Conservation (phyloP, 2,329 filamentous ascomycete species). For the Exutisphaerella laricina region DNA sequence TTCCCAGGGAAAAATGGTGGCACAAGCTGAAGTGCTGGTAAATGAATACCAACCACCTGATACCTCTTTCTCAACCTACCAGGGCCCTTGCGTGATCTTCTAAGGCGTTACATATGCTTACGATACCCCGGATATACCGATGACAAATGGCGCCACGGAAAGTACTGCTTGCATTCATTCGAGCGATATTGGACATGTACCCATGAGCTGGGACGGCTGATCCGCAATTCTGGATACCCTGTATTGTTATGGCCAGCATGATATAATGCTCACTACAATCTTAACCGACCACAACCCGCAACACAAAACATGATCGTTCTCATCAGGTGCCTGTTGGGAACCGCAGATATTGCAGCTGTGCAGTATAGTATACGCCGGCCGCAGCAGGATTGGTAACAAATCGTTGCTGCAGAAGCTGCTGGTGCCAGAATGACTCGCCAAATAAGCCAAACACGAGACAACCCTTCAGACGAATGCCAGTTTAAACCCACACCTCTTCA, state of each 20-base stretch:
- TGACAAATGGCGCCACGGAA: not conserved
- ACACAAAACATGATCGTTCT: too few species aligned
- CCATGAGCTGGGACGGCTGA: not conserved
- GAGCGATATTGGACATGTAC: not conserved
- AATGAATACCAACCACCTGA: not conserved
- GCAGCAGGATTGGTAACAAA: too few species aligned
- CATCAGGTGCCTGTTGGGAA: too few species aligned
- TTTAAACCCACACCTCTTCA: too few species aligned
- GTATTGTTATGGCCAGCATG: constrained; percentile 7
- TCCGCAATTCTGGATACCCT: constrained; percentile 8
- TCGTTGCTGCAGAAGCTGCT: too few species aligned
- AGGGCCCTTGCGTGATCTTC: not conserved
- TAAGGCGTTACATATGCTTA: not conserved
- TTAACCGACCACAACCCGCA: not conserved
- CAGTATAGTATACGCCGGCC: too few species aligned
- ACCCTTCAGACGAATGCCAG: too few species aligned
- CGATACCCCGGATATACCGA: constrained; percentile 4
- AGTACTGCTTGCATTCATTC: too few species aligned
- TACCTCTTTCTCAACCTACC: constrained; percentile 1
- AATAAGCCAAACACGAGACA: too few species aligned
- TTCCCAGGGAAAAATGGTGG: constrained; percentile 18
- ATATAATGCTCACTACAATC: not conserved
- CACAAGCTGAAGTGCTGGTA: constrained; percentile 22
- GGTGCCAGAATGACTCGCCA: too few species aligned
- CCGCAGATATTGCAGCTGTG: too few species aligned